Evolutionary conservation across 495 filamentous ascomycete species (phyloP), one percentile per base, ranked within the genome.

Genomic region (Trichoderma virens): DNA sequence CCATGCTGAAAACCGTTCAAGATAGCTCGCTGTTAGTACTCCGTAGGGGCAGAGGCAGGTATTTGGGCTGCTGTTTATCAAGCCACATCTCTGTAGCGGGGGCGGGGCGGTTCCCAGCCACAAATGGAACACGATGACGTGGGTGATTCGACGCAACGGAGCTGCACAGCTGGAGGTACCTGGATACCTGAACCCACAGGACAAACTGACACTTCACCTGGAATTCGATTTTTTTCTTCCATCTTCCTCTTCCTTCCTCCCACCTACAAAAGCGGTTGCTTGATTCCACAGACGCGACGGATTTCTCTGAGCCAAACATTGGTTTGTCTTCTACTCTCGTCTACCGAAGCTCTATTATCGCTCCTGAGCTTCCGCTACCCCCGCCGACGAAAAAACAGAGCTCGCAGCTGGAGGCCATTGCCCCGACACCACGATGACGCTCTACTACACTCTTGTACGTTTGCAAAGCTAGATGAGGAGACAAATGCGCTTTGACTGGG

Each of bases 371-470:
- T 39, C 61, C 34, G 32, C 38, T 11, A 3, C 2, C 34, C 27
- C 27, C 61, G 38, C 34, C 25, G 35, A 23, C 45, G 47, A 9
- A 31, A 34, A n/a, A 39, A 14, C 4, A 41, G 60, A 62, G 61
- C 61, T 62, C 38, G 7, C 39, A 28, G 7, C 11, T 5, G 7
- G 61, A 62, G 39, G 31, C 35, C 27, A 41, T 41, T 30, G 32
- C 61, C 61, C 35, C 61, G 61, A 38, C 61, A 41, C 38, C 62
- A 43, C 31, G 31, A 98, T 98, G 94, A 98, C 95, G 78, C 92
- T 98, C 75, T 98, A 98, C 83, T 98, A 96, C 84, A 92, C 85
- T 70, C 85, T 98, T 64, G 94, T 97, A 90, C 73, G 91, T 85
- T 59, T 28, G 34, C 28, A 41, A 38, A 9, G 18, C 7, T 18